Evolutionary conservation across 495 filamentous ascomycete species (phyloP).

Genomic region (Aspergillus haitiensis): DNA sequence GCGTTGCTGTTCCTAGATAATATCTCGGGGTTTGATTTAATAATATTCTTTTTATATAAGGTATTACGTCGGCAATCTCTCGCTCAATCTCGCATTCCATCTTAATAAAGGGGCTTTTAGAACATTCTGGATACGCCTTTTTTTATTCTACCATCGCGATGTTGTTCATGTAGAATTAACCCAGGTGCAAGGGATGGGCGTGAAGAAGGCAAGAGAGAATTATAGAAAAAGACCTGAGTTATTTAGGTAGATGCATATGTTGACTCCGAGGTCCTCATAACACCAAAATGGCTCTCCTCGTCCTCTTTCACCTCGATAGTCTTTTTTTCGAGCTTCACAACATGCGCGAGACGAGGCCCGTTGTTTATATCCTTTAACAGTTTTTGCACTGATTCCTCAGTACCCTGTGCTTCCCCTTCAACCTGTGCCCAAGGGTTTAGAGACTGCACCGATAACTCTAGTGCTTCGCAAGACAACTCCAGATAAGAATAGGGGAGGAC

Average conservation of each 20-base stretch:
- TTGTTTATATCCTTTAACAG: constrained; percentile 75
- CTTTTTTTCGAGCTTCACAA: constrained; percentile 69
- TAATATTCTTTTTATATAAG: too few relatives aligned
- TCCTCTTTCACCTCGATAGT: constrained; percentile 60
- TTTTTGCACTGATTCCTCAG: constrained; percentile 58
- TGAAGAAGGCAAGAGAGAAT: neutral
- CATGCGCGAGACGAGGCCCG: constrained; percentile 67
- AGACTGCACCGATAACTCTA: neutral
- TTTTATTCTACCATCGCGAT: too few relatives aligned
- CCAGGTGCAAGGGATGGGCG: neutral
- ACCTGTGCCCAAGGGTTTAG: constrained; percentile 53
- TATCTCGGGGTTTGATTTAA: neutral
- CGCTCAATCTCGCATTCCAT: too few relatives aligned
- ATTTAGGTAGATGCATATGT: constrained; percentile 23
- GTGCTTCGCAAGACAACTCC: neutral
- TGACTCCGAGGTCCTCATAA: constrained; percentile 41
- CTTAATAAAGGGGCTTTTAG: too few relatives aligned
- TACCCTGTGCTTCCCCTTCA: constrained; percentile 86
- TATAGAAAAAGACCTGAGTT: neutral
- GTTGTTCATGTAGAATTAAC: neutral
- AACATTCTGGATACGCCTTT: too few relatives aligned
- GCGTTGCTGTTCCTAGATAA: too few relatives aligned
- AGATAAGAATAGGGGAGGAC: constrained; percentile 3
- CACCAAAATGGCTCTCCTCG: constrained; percentile 68
- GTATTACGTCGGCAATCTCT: too few relatives aligned